Conservation (phyloP, 352 stramenopile species). For the Phytophthora sp. region DNA sequence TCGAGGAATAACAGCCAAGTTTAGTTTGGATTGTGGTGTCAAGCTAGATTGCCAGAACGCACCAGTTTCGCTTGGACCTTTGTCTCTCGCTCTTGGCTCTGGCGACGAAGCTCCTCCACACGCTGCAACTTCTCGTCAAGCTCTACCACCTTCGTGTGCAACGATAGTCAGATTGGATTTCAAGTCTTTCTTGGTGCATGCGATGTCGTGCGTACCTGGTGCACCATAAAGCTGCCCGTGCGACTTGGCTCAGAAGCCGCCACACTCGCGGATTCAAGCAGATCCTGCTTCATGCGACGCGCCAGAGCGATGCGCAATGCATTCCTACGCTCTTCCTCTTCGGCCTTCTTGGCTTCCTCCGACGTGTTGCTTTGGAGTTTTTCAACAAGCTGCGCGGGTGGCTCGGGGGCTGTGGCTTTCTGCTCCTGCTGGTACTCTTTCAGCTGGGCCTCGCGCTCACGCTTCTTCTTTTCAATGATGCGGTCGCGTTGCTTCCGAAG, state of each 20-base stretch:
- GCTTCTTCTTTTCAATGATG: slow-evolving; percentile 86
- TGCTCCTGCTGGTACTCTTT: slow-evolving; percentile 80
- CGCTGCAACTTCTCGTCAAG: slow-evolving; percentile 82
- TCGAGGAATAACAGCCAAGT: background rate
- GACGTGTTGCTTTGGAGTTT: slow-evolving; percentile 66
- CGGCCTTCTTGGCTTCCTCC: slow-evolving; percentile 67
- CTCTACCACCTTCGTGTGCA: slow-evolving; percentile 51
- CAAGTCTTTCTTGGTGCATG: background rate
- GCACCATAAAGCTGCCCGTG: slow-evolving; percentile 47
- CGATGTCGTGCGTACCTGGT: slow-evolving; percentile 49
- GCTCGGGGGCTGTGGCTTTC: slow-evolving; percentile 64
- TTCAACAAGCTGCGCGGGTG: slow-evolving; percentile 60
- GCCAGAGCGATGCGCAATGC: slow-evolving; percentile 73
- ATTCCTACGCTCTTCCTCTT: slow-evolving; percentile 73
- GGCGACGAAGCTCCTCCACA: slow-evolving; percentile 71
- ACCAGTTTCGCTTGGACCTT: slow-evolving; percentile 65
- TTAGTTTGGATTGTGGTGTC: background rate
- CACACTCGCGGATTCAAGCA: slow-evolving; percentile 47
- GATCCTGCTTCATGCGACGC: slow-evolving; percentile 83
- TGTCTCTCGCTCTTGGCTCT: slow-evolving; percentile 66
- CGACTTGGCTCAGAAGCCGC: slow-evolving; percentile 27
- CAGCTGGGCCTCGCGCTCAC: slow-evolving; percentile 71
- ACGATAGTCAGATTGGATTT: background rate
- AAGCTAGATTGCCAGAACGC: slow-evolving; percentile 1
- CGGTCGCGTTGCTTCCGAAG: slow-evolving; percentile 74